Evolutionary conservation across 1,284 basidiomycete species (phyloP), one percentile per base, ranked within the genome.

Genomic region (Grifola frondosa): DNA sequence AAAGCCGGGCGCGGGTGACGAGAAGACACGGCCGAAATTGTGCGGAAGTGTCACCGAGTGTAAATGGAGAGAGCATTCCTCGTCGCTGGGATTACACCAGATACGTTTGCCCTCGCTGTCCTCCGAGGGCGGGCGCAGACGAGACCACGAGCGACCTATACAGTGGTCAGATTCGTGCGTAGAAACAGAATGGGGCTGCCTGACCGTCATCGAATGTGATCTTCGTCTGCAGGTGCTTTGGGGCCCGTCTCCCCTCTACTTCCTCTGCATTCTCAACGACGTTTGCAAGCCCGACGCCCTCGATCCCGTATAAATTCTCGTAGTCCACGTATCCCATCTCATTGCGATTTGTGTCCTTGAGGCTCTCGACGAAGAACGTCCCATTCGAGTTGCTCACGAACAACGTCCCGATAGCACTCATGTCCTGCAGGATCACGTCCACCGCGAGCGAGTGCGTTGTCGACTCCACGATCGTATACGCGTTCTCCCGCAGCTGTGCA

Each of bases 301-400:
- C 92, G n/a, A 98, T 75, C 2, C 93, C 93, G 54, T 90, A 88
- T 21, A 98, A 67, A 46, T 83, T 84, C 69, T 99, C 96, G 57
- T 88, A 98, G 64, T 98, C 96, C 30, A 99, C 95, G 46, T 85
- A 94, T 8, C 95, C 96, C 50, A 75, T 68, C 34, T 79, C 71
- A 61, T 97, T 97, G 33, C 96, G 75, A 63, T 96, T 95, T 7
- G 96, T 98, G 60, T 95, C 84, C 59, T 84, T 78, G 42, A 99
- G 72, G 57, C 88, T 88, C 66, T 95, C 80, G n/a, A 95, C 88
- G 62, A 98, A 99, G 67, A 84, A 92, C 8, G 91, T 96, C 2
- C 97, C 97, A 52, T 97, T 91, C 30, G 86, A 89, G 65, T 97
- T 96, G 64, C 87, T 91, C 35, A 96, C 87, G 69, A 97, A 99